Conservation (phyloP, 345 rosid genomes). For the Kernera saxatilis region DNA sequence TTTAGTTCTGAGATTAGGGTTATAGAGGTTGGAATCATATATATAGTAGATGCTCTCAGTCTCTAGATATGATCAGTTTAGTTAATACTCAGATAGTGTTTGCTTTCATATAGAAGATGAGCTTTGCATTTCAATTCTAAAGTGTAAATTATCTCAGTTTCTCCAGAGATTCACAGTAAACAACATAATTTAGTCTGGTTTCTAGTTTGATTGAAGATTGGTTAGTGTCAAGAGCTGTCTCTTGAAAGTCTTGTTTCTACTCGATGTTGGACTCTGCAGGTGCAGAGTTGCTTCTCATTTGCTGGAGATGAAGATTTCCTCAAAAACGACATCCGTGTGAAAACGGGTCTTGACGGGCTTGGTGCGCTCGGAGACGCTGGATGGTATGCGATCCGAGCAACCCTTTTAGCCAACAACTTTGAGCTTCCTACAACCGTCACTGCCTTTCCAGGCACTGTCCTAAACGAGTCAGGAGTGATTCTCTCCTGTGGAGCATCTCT, state of each 20-base stretch:
- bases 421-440: constrained; percentile 58
- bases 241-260: not conserved
- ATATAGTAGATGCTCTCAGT: not conserved
- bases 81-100: not conserved
- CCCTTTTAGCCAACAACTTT: constrained; percentile 56
- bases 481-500: constrained; percentile 74
- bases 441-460: constrained; percentile 49
- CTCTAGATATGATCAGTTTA: not conserved
- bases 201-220: too few relatives aligned
- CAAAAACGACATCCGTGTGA: constrained; percentile 71
- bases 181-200: too few relatives aligned
- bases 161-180: too few relatives aligned
- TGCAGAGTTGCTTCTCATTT: constrained; percentile 58
- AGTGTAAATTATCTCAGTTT: too few relatives aligned
- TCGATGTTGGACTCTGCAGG: constrained; percentile 29
- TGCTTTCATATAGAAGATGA: not conserved
- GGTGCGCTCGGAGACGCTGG: constrained; percentile 94
- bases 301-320: constrained; percentile 53
- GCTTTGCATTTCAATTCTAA: too few relatives aligned
- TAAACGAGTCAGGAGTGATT: constrained; percentile 65
- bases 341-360: constrained; percentile 79
- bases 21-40: not conserved
- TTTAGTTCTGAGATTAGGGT: not conserved
- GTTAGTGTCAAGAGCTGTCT: too few relatives aligned
- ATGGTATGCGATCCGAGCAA: constrained; percentile 70